Base-by-base conservation (phyloP, 257 asterid genomes). In the Solanum medicagineum region DNA sequence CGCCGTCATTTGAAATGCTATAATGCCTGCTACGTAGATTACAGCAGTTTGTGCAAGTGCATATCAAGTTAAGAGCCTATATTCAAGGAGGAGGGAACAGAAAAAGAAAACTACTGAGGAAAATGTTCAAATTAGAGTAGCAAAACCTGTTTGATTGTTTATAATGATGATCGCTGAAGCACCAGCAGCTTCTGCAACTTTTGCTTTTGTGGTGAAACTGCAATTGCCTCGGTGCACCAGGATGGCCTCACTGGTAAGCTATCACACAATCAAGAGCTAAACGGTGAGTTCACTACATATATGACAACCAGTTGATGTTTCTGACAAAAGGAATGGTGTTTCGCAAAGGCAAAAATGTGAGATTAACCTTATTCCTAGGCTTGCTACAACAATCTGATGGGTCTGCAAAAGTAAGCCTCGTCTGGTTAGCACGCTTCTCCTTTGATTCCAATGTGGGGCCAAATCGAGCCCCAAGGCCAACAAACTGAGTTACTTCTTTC, bases 391-490 rank as follows among this genome's bases (percentile, higher is more conserved):
- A 92, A 90, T 97, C 98, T 53, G 98, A 91, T 86, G 99, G 99
- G 86, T 97, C 99, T 45, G 99, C 96, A 63, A 95, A 90, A 86
- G 96, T 93, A 81, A 97, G 88, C 89, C 73, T 93, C 10, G 92
- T 95, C 88, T 93, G 97, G 87, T 83, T 92, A 75, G 99, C 99
- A 84, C 98, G 98, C 90, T 93, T 97, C 92, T 97, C 99, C 87
- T 94, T 93, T 8, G 99, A 92, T 87, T 95, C 98, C 92, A 97
- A 93, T 57, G 97, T 93, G 81, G 90, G 95, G 56, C 99, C 99
- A 84, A 97, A 97, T 85, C 99, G 92, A 19, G 99, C 99, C 62
- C 99, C 98, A 45, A 97, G 93, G 45, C 99, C 99, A 56, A 95
- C 98, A 92, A 95, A 95, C 90, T 93, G 95, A 75, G 83, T 90